Base-by-base conservation (phyloP, 2,329 filamentous ascomycete genomes). In the Epicoccum sorghinum region DNA sequence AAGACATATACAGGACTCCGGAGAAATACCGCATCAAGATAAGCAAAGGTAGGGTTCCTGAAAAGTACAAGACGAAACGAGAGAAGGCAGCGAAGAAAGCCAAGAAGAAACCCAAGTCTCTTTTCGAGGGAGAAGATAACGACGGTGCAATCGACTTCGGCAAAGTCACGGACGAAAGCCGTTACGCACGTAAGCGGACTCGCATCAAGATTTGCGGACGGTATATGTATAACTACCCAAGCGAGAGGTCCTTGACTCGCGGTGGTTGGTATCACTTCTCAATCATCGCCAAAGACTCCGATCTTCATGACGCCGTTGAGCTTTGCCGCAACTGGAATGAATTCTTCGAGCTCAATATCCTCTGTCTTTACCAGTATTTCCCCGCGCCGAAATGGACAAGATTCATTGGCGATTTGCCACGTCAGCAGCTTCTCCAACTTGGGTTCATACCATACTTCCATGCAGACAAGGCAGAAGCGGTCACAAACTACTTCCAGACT, bases 181-280 rank as follows among this genome's bases (percentile, higher is more conserved):
- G 70, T 25, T 71, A 71, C 43, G 54, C 65, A 29, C 67, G 62
- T 41, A 73, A 70, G 51, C 79, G 74, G 49, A 77, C 78, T 56
- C 75, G 75, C 45, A 75, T 82, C 49, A 78, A 73, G 46, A 68
- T 82, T 8, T 82, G 67, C 47, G 79, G 80, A 9, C 76, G 73
- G 39, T 76, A 71, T 47, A 82, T 82, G 60, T 82, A 79, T 72
- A 81, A 82, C 64, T 81, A 82, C 58, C 78, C 79, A 7, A 79
- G 75, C 51, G 74, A 80, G 57, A 76, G 73, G 33, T 75, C 78
- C 3, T 78, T 82, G 72, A 76, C 70, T 41, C 71, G 79, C 47
- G 75, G 77, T 25, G 79, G 80, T 4, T 82, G 80, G 80, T 69
- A 80, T 22, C 80, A 82, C 29, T 82, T 82, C 61, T 80, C 77